Evolutionary conservation across 116 monocot genomes (phyloP), one percentile per base, ranked within the genome.

Genomic region (Iris pallida): DNA sequence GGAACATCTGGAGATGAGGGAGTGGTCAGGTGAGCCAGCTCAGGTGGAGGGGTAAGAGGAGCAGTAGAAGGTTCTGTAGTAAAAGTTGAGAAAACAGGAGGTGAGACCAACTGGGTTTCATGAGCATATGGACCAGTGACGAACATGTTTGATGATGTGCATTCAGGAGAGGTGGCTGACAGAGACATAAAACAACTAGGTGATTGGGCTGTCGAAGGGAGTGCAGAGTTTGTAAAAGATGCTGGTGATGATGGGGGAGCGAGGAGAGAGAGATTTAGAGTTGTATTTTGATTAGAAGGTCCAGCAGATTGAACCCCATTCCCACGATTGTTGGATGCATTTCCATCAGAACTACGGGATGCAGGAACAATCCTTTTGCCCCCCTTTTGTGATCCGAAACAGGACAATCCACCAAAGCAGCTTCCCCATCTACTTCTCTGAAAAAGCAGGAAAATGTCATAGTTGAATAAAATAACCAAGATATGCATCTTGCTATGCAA

Each of bases 21-120:
- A 41, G 92, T 97, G 7, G 97, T 97, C 42, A 83, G 72, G 57
- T 97, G 97, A 65, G 97, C 92, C 5, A 97, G 78, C 65, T 97
- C 97, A 44, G 97, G 90, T 57, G 97, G 97, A 61, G 97, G 97
- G 41, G 97, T 97, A 9, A 97, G 72, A 2, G 97, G 97, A 54
- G 97, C 97, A 48, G 97, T 97, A 42, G 97, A 97, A 54, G 97
- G 97, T 64, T 97, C 97, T 15, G 97, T 97, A 45, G 97, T 97
- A 73, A 80, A 97, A 66, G 97, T 92, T 15, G 97, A 97, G 71
- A 97, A 97, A 42, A 92, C 97, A 14, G 97, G 97, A 57, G 97
- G 97, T 43, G 97, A 92, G 42, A 97, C 97, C 49, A 90, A 75
- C 57, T 97, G 97, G 14, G 92, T 92, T 79, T 97, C 97, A 71